Conservation (phyloP, 208 protist genomes). For the Leishmania tarentolae region DNA sequence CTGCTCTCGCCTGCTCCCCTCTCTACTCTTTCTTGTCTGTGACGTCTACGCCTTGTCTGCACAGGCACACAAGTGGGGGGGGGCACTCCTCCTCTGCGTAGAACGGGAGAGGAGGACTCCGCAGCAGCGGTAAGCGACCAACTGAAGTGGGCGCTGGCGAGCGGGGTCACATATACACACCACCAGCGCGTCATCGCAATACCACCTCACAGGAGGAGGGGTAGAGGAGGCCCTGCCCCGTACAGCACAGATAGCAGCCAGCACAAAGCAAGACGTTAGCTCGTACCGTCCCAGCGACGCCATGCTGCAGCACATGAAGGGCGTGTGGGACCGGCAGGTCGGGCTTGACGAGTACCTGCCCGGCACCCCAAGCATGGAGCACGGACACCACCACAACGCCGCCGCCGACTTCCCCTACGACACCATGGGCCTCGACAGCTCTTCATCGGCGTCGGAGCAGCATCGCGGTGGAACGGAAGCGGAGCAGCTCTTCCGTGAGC, state of each 20-base stretch:
- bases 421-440: constrained; percentile 25
- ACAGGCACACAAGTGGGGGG: too few species aligned
- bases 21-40: too few species aligned
- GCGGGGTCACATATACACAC: too few species aligned
- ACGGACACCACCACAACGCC: constrained; percentile 8
- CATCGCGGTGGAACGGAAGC: not conserved
- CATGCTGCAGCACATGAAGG: constrained; percentile 28
- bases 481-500: constrained; percentile 19
- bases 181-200: too few species aligned
- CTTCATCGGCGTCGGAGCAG: constrained; percentile 7
- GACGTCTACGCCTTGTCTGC: too few species aligned
- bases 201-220: not conserved
- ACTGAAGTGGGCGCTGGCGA: not conserved
- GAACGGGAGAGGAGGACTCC: not conserved
- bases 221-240: not conserved
- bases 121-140: not conserved
- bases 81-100: not conserved
- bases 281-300: not conserved
- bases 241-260: not conserved
- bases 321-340: constrained; percentile 32
- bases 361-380: constrained; percentile 33
- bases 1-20: too few species aligned
- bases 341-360: constrained; percentile 69
- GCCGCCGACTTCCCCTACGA: constrained; percentile 48
- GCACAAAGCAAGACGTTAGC: not conserved